phyloP scores from a whole-genome alignment of 2,329 filamentous ascomycete species.

The Pestalotiopsis sp. region DNA sequence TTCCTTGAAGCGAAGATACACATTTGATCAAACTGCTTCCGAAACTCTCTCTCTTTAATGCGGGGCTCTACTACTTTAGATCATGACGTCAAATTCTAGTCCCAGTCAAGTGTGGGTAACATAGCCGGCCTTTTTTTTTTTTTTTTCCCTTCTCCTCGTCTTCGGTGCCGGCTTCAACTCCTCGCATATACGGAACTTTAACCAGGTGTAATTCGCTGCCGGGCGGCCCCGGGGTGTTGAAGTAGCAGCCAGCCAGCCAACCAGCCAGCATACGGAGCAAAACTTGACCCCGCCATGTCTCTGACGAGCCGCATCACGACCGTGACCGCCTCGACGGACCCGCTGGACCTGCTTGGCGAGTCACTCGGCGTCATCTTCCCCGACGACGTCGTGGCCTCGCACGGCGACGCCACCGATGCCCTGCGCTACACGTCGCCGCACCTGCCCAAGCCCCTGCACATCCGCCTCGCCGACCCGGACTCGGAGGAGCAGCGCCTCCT shows the following conservation, averaged over 20 bases:
- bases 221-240: no score
- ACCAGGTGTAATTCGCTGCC: no score
- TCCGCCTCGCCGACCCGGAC: slow-evolving; percentile 50
- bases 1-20: not conserved
- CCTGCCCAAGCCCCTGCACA: slow-evolving; percentile 45
- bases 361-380: slow-evolving; percentile 68
- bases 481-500: slow-evolving; percentile 58
- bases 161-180: no score
- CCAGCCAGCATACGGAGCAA: no score
- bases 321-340: slow-evolving; percentile 39
- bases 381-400: slow-evolving; percentile 67
- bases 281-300: slow-evolving; percentile 38
- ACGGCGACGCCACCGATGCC: slow-evolving; percentile 62
- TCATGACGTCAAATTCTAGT: not conserved
- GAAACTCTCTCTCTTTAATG: not conserved
- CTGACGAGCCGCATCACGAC: slow-evolving; percentile 48
- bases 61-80: not conserved
- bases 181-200: no score
- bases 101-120: not conserved
- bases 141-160: not conserved
- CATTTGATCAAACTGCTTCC: not conserved
- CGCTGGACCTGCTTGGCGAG: slow-evolving; percentile 63
- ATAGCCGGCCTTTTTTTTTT: not conserved
- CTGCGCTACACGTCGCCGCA: slow-evolving; percentile 62
- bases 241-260: no score